phyloP scores from a whole-genome alignment of 2,329 filamentous ascomycete species.

The Anthostomella pinea region DNA sequence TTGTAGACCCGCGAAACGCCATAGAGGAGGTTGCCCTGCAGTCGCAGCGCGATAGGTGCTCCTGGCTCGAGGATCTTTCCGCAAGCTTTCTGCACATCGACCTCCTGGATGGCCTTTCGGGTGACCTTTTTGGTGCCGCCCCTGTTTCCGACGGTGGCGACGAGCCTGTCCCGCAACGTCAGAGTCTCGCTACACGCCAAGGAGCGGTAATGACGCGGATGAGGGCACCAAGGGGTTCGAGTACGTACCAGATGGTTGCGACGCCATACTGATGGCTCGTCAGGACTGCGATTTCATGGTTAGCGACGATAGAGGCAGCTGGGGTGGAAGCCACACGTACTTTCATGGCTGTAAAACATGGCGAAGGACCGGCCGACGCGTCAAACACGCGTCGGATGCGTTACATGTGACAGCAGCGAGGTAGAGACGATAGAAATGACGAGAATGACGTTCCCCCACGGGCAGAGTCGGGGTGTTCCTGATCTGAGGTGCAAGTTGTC shows the following conservation, averaged over 20 bases:
- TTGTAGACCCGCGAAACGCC: conserved; percentile 82
- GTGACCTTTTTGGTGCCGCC: conserved; percentile 71
- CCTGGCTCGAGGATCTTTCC: conserved; percentile 78
- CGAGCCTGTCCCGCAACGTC: conserved; percentile 60
- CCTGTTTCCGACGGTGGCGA: conserved; percentile 80
- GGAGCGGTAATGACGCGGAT: background rate
- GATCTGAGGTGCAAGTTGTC: no score
- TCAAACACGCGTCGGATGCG: no score
- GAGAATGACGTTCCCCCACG: no score
- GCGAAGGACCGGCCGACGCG: conserved; percentile 10
- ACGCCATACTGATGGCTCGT: conserved; percentile 87
- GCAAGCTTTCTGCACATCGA: conserved; percentile 84
- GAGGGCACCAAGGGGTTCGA: background rate
- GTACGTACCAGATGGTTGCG: conserved; percentile 79
- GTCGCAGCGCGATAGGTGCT: conserved; percentile 81
- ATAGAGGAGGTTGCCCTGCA: conserved; percentile 86
- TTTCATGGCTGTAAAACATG: conserved; percentile 97
- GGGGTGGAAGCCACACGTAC: conserved; percentile 48
- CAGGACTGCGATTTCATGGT: conserved; percentile 57
- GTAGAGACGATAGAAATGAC: no score
- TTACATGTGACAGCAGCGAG: no score
- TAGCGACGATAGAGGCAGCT: background rate
- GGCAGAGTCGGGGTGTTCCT: no score
- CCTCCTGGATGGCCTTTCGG: conserved; percentile 82
- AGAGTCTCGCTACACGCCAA: background rate